Conservation (phyloP, 257 asterid species). For the Knoxia roxburghii region DNA sequence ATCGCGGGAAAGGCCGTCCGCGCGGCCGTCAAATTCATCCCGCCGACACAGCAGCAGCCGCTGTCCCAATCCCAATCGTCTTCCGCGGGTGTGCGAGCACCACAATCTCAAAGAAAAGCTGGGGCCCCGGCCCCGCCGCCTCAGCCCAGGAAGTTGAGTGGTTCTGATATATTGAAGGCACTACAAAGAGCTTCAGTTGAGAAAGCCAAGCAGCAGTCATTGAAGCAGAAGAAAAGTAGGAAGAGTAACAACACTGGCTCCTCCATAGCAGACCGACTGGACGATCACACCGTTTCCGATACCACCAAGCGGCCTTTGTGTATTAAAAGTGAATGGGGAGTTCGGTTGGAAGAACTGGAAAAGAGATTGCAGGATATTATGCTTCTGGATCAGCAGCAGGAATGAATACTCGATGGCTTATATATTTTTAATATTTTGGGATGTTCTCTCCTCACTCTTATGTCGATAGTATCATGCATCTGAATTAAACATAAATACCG, state of each 20-base stretch:
- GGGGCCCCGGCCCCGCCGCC: too few relatives aligned
- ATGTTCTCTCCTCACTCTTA: too few relatives aligned
- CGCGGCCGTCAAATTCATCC: slow-evolving; percentile 7
- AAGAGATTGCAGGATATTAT: slow-evolving; percentile 33
- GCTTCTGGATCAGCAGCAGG: slow-evolving; percentile 21
- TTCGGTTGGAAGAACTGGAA: slow-evolving; percentile 41
- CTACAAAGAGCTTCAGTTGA: slow-evolving; percentile 36
- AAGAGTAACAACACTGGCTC: neutral
- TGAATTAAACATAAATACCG: too few relatives aligned
- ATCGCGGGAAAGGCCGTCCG: slow-evolving; percentile 3
- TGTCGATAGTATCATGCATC: too few relatives aligned
- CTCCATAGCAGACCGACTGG: neutral
- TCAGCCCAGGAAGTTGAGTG: slow-evolving; percentile 34
- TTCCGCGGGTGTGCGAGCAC: neutral
- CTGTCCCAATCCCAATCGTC: neutral
- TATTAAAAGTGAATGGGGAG: slow-evolving; percentile 45
- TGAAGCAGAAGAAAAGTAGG: slow-evolving; percentile 4
- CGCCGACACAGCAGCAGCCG: slow-evolving; percentile 4
- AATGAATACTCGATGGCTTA: too few relatives aligned
- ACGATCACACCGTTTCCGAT: neutral
- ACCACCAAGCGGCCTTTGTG: slow-evolving; percentile 20
- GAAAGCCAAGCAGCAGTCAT: slow-evolving; percentile 24
- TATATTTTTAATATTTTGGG: too few relatives aligned
- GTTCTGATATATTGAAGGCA: slow-evolving; percentile 53
- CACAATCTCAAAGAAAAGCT: neutral